A percentile compares a stretch with the other conserved stretches of the same genome.
Evolutionary conservation across 148 eudicot genomes (phyloP).

Genomic region (Selenicereus undatus): DNA sequence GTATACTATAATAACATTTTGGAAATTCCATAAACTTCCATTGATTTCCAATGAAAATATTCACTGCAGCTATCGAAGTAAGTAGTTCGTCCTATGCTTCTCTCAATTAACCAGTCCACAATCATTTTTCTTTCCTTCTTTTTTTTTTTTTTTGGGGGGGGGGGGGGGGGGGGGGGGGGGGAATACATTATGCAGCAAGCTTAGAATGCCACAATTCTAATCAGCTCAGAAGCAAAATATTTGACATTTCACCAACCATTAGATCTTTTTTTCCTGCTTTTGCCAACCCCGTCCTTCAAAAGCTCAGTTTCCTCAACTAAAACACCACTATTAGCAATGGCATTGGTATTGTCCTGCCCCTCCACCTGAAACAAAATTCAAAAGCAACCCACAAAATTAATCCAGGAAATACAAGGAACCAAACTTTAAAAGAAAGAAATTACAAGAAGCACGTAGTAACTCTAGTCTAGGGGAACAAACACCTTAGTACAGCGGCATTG

Average conservation of each 20-base stretch:
- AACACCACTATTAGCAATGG: constrained; percentile 9
- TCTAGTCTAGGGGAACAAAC: not conserved
- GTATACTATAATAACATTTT: too few relatives aligned
- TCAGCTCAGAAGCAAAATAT: not conserved
- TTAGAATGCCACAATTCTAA: not conserved
- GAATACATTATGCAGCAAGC: too few relatives aligned
- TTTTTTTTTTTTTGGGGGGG: too few relatives aligned
- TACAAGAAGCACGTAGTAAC: not conserved
- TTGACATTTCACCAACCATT: constrained; percentile 17
- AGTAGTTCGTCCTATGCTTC: too few relatives aligned
- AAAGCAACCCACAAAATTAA: not conserved
- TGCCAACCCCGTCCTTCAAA: constrained; percentile 8
- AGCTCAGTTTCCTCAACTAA: constrained; percentile 21
- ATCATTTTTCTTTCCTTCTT: too few relatives aligned
- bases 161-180: too few relatives aligned
- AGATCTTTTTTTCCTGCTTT: constrained; percentile 17
- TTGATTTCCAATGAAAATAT: not conserved
- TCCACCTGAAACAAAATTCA: constrained; percentile 32
- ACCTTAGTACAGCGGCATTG: constrained; percentile 64
- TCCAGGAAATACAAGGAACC: not conserved
- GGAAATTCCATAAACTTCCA: too few relatives aligned
- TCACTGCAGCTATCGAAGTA: not conserved
- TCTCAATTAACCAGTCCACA: not conserved
- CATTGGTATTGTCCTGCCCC: constrained; percentile 23
- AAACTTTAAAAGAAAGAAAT: not conserved